Evolutionary conservation across 306 rosid genomes (phyloP).

Genomic region (Vicia sativa): DNA sequence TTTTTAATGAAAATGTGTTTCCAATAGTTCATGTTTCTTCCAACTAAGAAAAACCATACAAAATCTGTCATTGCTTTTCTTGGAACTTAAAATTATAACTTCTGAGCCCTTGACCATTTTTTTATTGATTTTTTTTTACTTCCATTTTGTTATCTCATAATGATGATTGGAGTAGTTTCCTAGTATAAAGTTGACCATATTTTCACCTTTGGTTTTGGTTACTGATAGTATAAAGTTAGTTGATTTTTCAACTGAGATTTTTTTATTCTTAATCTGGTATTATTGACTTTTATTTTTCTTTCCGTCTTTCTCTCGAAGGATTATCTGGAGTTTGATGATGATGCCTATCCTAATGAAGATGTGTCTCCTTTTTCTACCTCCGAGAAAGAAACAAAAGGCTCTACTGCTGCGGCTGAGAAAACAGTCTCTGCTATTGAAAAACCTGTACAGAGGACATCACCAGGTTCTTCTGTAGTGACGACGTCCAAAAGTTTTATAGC

Average conservation of each 20-base stretch:
- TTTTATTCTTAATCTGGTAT: background rate
- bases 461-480: conserved; percentile 41
- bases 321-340: conserved; percentile 83
- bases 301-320: conserved; percentile 43
- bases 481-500: conserved; percentile 27
- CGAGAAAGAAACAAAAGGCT: conserved; percentile 45
- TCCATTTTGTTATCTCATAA: conserved; percentile 12
- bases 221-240: background rate
- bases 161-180: conserved; percentile 19
- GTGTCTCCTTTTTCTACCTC: conserved; percentile 40
- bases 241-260: conserved; percentile 8
- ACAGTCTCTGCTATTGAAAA: conserved; percentile 39
- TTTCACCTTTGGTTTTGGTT: conserved; percentile 9
- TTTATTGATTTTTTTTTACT: conserved; percentile 9
- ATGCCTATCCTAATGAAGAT: conserved; percentile 51
- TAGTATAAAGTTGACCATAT: background rate
- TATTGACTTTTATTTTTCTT: conserved; percentile 15
- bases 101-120: background rate
- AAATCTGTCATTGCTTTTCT: background rate
- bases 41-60: background rate
- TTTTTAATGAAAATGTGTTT: background rate
- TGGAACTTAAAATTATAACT: background rate
- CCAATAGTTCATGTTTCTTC: background rate
- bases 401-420: conserved; percentile 39
- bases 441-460: conserved; percentile 36